Percentiles rank a stretch among this genome's conserved stretches.
Conservation (phyloP, 768 basidiomycete species). For the Hirschioporus abietinus region DNA sequence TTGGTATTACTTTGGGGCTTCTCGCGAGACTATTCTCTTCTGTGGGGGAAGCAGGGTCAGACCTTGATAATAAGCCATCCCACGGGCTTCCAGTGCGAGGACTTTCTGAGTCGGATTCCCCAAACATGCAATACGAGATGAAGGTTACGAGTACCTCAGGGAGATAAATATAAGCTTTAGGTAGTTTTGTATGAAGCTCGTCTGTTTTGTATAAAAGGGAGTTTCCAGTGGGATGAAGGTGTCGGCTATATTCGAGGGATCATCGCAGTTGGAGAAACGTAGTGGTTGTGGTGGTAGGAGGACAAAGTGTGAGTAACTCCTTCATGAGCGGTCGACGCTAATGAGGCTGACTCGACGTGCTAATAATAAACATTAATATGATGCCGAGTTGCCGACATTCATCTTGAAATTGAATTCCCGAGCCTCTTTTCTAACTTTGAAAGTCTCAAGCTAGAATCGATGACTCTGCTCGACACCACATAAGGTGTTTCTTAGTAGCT, state of each 20-base stretch:
- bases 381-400: no score
- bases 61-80: slow-evolving; percentile 65
- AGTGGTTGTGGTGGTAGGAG: not conserved
- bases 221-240: not conserved
- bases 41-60: slow-evolving; percentile 33
- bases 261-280: slow-evolving; percentile 27
- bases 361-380: not conserved
- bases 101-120: slow-evolving; percentile 77
- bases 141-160: slow-evolving; percentile 14
- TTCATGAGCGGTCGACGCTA: not conserved
- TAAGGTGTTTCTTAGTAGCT: no score
- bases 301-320: slow-evolving; percentile 1
- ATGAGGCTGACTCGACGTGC: not conserved
- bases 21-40: slow-evolving; percentile 23
- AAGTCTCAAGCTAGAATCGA: no score
- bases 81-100: slow-evolving; percentile 77
- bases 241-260: slow-evolving; percentile 48
- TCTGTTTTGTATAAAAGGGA: not conserved
- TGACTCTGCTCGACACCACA: no score
- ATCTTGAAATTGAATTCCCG: no score
- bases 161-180: slow-evolving; percentile 14
- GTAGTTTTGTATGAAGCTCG: not conserved
- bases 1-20: slow-evolving; percentile 39
- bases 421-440: no score
- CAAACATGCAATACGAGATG: slow-evolving; percentile 51